Evolutionary conservation across 2,329 filamentous ascomycete genomes (phyloP), one percentile per base, ranked within the genome.

Genomic region (Aschersonia sp.): DNA sequence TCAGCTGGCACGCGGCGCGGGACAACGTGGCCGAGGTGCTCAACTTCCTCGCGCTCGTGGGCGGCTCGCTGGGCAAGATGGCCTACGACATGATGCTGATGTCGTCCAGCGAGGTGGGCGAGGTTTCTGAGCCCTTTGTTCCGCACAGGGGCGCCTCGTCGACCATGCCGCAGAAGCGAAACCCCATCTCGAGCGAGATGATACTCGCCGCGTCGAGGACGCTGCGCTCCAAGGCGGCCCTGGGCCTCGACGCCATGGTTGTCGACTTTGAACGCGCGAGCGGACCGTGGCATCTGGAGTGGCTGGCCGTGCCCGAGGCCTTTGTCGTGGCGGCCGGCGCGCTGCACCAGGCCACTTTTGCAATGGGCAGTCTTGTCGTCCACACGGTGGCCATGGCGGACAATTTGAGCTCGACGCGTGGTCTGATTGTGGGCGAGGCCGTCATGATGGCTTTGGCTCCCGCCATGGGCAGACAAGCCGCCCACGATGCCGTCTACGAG

Each of bases 391-490:
- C 65, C 10, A 76, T 78, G 73, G 53, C 67, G 47, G 55, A 59
- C 0, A 79, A 78, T 51, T 61, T 78, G 1, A 62, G 67, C 44
- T 74, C 69, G 1, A 75, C 73, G 0, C 61, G 61, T 42, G 74
- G 74, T 0, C 57, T 78, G 28, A 78, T 78, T 52, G 74, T 77
- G 9, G 74, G 67, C 0, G 75, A 78, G 59, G 73, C 75, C 2
- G 72, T 78, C n/a, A 78, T 78, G 74, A 78, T 78, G 75, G 70
- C 66, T 1, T 62, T 78, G 45, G 75, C 73, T n/a, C 65, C 67
- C 12, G 61, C 69, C 58, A 60, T 74, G 41, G 74, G 75, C 6
- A 63, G 75, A 10, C 71, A 74, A 50, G 63, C 67, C 20, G 74
- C 74, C 2, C 75, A 78, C 56, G 74, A 78, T 53, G 62, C 75